Conservation (phyloP, 768 basidiomycete genomes). For the Xerocomus brunneocitrinus region DNA sequence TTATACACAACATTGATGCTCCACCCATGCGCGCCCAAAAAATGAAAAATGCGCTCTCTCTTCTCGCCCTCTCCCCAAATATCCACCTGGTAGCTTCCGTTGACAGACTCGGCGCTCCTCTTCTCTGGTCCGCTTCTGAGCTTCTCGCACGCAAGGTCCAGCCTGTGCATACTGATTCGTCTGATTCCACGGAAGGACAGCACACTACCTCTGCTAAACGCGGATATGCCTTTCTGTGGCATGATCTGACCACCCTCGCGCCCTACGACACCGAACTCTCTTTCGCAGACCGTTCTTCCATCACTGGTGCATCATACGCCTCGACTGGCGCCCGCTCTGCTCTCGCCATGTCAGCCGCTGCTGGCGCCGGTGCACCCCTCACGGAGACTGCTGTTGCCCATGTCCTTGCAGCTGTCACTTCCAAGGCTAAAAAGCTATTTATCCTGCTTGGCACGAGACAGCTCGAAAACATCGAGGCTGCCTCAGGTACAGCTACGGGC, state of each 20-base stretch:
- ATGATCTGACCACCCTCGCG: slow-evolving; percentile 83
- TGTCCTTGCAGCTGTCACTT: slow-evolving; percentile 81
- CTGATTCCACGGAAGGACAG: neutral
- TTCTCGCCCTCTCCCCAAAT: slow-evolving; percentile 66
- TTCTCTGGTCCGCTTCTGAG: slow-evolving; percentile 79
- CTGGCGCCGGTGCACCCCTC: slow-evolving; percentile 40
- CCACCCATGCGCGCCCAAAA: slow-evolving; percentile 61
- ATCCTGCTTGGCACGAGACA: slow-evolving; percentile 63
- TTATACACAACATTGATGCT: slow-evolving; percentile 89
- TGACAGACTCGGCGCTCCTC: slow-evolving; percentile 80
- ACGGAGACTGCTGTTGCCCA: slow-evolving; percentile 76
- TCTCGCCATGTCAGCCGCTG: slow-evolving; percentile 26
- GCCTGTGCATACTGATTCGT: neutral
- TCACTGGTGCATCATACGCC: slow-evolving; percentile 45
- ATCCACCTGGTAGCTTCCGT: slow-evolving; percentile 83
- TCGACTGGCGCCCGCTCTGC: slow-evolving; percentile 26
- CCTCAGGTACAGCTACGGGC: slow-evolving; percentile 3
- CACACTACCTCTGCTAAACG: slow-evolving; percentile 25
- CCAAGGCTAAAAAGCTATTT: slow-evolving; percentile 83
- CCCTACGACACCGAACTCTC: slow-evolving; percentile 79
- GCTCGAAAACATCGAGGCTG: slow-evolving; percentile 47
- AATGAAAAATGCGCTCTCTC: slow-evolving; percentile 60
- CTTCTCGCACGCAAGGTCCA: slow-evolving; percentile 46
- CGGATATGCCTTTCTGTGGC: slow-evolving; percentile 79
- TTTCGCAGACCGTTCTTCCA: slow-evolving; percentile 58